Evolutionary conservation across 2,329 filamentous ascomycete species (phyloP), one percentile per base, ranked within the genome.

Genomic region (Diaporthe humulicola): DNA sequence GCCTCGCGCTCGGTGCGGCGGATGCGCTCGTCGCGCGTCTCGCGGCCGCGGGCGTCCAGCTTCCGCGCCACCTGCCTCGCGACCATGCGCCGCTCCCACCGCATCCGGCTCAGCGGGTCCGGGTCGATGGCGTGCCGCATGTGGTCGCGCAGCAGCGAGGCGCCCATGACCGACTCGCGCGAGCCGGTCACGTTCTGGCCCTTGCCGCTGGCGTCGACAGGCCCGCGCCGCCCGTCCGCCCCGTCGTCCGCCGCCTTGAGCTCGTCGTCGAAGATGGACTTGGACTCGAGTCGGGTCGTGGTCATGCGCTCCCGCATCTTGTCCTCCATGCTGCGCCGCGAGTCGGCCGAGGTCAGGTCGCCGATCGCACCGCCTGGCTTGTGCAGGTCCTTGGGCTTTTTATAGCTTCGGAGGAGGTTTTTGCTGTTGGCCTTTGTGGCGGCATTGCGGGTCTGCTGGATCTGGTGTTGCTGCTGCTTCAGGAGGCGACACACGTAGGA

Each of bases 21-120:
- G 75, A 98, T 90, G 72, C 90, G 87, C 79, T 95, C 90, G 69
- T 89, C 87, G 77, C 90, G 90, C 25, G 91, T 86, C 78, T 88
- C 80, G 17, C 78, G 75, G 71, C 85, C 86, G 50, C 76, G 89
- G 70, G 96, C 83, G 57, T 94, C 88, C 12, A 93, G 93, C 64
- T 93, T 88, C 76, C 90, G 90, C 70, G 89, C 89, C 66, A 98
- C 88, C 83, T 93, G 90, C 78, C 93, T 91, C 73, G 96, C 93
- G 54, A 98, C 90, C 89, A 96, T 95, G 84, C 93, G 95, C 80
- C 94, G 90, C 86, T 98, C 92, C 91, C 94, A 98, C 74, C 92
- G 89, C 71, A 92, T 87, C 74, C 95, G 91, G 74, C 88, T 88
- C 58, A 88, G 85, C 22, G 96, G 95, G 78, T 93, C 90, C 7